Percentiles rank a stretch among this genome's conserved stretches.
Conservation (phyloP, 768 basidiomycete species). For the Clitopilus passeckerianus region DNA sequence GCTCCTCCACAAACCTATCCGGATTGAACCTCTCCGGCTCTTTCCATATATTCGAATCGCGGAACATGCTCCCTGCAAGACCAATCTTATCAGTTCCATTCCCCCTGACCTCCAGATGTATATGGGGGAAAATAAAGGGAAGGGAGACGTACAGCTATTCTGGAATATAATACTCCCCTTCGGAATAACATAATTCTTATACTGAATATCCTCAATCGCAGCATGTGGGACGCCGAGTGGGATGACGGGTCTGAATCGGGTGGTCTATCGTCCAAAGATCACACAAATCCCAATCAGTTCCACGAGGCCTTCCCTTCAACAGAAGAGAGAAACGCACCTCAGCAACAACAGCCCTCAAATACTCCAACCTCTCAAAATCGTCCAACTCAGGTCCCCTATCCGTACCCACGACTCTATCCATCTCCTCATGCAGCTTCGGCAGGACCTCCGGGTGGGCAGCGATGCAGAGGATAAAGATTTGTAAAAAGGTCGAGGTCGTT, state of each 20-base stretch:
- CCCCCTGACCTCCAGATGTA: neutral
- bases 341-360: conserved; percentile 13
- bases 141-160: neutral
- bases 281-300: neutral
- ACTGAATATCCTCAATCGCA: neutral
- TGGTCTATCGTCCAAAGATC: conserved; percentile 1
- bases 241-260: conserved; percentile 14
- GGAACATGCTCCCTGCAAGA: neutral
- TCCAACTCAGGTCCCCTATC: conserved; percentile 21
- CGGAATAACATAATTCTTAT: neutral
- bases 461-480: conserved; percentile 21
- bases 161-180: neutral
- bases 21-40: neutral
- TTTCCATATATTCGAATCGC: neutral
- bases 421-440: conserved; percentile 17
- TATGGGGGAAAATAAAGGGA: neutral
- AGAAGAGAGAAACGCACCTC: conserved; percentile 1
- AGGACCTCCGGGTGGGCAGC: conserved; percentile 12
- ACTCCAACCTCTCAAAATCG: conserved; percentile 15
- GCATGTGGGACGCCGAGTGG: conserved; percentile 15
- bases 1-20: neutral
- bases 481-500: conserved; percentile 20
- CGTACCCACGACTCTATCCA: conserved; percentile 21
- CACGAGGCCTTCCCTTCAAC: no score
- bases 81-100: no score